Base-by-base conservation (phyloP, 371 early-diverging fungal genomes). In the Thermomucor indicae-seudaticae region DNA sequence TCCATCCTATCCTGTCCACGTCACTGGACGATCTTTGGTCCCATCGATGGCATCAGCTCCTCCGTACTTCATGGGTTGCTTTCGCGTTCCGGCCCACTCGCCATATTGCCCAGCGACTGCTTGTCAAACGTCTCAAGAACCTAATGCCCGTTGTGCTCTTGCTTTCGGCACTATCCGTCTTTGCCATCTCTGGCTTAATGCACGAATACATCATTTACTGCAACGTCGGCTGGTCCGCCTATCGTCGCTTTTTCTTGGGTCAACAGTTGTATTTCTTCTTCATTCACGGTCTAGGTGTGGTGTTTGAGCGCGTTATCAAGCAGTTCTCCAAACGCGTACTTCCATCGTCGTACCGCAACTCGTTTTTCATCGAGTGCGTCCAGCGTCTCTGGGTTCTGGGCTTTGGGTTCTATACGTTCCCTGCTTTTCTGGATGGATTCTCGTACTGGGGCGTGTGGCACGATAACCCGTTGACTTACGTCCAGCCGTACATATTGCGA, bases 21-120 rank as follows among this genome's bases (percentile, higher is more conserved):
- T 63, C 68, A 0, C 30, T 74, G 22, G 60, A 63, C 25, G 61
- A 60, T 1, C 49, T 74, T 14, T 74, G 74, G 74, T 67, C 74
- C 3, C 7, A 48, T 7, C 62, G 70, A 8, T 74, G 74, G 74
- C 74, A 74, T 43, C 62, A 61, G 41, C 27, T 67, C 0, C 58
- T 70, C 25, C 67, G 64, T 43, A 48, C 58, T 1, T 65, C 70
- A 1, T 74, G 74, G 74, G 47, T 70, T 5, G 64, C 74, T 0
- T 53, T 74, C 20, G 68, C 67, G 12, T 74, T 65, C 46, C 52
- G 65, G 3, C 70, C 74, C 3, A 58, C 57, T 0, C 70, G 70
- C 22, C 57, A 56, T 3, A 24, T 64, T 7, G 28, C 54, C 2
- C 50, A 47, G 20, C 67, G 66, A 40, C 16, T 48, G 0, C 43